Conservation (phyloP, 306 rosid genomes). For the Ormosia emarginata region DNA sequence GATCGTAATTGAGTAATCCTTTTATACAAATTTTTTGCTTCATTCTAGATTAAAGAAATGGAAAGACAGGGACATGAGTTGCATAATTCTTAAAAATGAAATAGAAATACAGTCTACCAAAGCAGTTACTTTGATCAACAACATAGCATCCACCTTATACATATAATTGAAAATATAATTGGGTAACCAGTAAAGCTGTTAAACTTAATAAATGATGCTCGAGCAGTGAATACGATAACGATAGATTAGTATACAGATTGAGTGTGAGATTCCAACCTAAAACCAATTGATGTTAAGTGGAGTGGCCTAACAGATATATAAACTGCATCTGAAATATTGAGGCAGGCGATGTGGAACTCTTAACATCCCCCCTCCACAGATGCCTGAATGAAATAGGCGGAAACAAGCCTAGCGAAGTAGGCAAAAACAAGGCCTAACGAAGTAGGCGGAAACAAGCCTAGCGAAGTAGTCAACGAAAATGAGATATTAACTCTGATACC, state of each 20-base stretch:
- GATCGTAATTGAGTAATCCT: conserved; percentile 49
- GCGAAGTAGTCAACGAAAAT: too few species aligned
- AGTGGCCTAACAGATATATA: too few species aligned
- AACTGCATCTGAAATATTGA: too few species aligned
- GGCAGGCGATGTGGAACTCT: too few species aligned
- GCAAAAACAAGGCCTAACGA: too few species aligned
- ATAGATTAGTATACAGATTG: background rate
- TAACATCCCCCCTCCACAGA: too few species aligned
- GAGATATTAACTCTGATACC: too few species aligned
- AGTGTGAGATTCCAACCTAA: too few species aligned
- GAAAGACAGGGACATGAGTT: conserved; percentile 20
- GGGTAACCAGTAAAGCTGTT: background rate
- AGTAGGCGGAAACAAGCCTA: too few species aligned
- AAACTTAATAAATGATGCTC: conserved; percentile 5
- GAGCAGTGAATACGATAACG: background rate
- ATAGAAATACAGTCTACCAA: background rate
- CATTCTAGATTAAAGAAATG: conserved; percentile 38
- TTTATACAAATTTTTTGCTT: conserved; percentile 51
- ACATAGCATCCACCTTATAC: conserved; percentile 19
- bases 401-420: too few species aligned
- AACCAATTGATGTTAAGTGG: too few species aligned
- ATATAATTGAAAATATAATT: conserved; percentile 4
- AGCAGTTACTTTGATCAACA: background rate
- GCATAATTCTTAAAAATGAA: conserved; percentile 1
- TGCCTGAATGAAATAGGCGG: too few species aligned